phyloP scores from a whole-genome alignment of 2,329 filamentous ascomycete species.

The Botrytis elliptica region DNA sequence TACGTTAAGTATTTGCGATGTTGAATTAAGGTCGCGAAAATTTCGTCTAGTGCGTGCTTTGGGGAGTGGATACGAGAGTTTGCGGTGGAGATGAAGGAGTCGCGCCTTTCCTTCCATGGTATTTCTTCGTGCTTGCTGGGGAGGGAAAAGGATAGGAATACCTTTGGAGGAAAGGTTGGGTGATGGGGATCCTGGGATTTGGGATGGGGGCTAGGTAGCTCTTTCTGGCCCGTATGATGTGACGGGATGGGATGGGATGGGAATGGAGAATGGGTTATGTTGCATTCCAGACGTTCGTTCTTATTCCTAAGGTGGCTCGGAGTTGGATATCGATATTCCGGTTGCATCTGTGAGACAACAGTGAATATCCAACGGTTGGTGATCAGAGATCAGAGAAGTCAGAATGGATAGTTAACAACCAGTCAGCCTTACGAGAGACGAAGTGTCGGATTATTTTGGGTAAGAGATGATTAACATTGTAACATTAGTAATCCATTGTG shows the following conservation, averaged over 20 bases:
- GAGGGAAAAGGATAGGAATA: neutral
- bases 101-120: neutral
- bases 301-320: neutral
- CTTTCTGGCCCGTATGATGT: neutral
- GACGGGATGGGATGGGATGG: neutral
- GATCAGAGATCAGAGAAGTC: too few relatives aligned
- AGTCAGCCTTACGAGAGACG: slow-evolving; percentile 3
- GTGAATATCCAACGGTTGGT: too few relatives aligned
- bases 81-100: neutral
- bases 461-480: neutral
- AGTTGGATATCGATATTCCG: neutral
- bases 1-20: slow-evolving; percentile 35
- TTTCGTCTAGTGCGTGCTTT: slow-evolving; percentile 17
- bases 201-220: neutral
- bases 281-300: neutral
- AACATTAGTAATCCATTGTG: neutral
- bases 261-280: neutral
- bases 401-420: neutral
- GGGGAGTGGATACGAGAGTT: neutral
- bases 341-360: neutral
- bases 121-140: neutral
- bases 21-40: slow-evolving; percentile 28
- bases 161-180: slow-evolving; percentile 12
- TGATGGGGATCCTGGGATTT: neutral
- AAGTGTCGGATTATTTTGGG: neutral